Conservation (phyloP, 441 rosid genomes). For the Hypseocharis bilobata region DNA sequence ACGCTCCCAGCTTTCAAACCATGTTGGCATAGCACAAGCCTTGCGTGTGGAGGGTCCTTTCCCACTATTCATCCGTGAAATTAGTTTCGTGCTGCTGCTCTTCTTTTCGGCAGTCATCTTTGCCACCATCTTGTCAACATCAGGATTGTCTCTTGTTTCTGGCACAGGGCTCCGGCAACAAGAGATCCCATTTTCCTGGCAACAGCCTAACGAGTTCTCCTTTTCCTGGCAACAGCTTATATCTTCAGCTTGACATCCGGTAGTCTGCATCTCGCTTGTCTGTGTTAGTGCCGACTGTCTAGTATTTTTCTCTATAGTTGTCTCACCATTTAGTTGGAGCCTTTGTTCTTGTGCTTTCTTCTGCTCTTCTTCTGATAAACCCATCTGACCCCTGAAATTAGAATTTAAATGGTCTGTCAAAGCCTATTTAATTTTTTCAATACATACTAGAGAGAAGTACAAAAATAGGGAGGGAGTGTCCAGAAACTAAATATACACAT, state of each 20-base stretch:
- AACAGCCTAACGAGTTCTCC: constrained; percentile 29
- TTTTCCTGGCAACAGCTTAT: background rate
- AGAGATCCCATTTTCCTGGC: constrained; percentile 54
- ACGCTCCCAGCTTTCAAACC: constrained; percentile 84
- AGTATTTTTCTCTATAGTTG: constrained; percentile 21
- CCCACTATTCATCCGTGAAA: constrained; percentile 30
- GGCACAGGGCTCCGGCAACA: constrained; percentile 39
- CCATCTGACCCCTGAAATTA: constrained; percentile 81
- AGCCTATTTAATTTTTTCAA: background rate
- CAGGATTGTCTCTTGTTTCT: constrained; percentile 24
- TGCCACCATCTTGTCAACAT: constrained; percentile 24
- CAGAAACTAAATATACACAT: background rate
- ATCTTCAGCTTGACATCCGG: constrained; percentile 32
- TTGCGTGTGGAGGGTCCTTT: constrained; percentile 34
- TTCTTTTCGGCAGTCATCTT: constrained; percentile 48
- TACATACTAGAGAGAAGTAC: background rate
- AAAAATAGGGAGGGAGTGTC: background rate
- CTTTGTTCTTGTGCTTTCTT: constrained; percentile 48
- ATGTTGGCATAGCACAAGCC: constrained; percentile 57
- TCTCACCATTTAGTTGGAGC: constrained; percentile 38
- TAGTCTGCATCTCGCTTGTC: constrained; percentile 19
- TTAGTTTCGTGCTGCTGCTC: constrained; percentile 31
- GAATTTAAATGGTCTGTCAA: constrained; percentile 16
- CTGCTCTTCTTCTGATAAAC: constrained; percentile 74
- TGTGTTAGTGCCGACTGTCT: constrained; percentile 30